These are phyloP conservation scores for Penicillium sp. DNA, from an alignment of 2,329 filamentous ascomycete species.

Conservation along the genomic window DNA sequence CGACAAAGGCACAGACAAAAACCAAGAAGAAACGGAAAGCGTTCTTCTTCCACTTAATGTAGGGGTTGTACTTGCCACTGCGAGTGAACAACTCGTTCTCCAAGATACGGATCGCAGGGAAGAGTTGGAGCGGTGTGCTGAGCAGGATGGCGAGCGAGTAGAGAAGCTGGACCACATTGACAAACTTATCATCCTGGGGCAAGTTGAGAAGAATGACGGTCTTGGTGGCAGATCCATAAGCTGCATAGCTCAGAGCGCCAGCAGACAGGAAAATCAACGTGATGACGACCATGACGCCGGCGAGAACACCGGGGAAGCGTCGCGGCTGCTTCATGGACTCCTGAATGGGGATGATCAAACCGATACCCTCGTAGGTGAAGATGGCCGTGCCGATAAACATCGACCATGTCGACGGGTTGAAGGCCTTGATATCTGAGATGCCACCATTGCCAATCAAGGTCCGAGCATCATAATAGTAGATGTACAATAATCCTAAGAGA, in stretches of 20 bases:
- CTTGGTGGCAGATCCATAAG: constrained; percentile 92
- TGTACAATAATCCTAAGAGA: constrained; percentile 83
- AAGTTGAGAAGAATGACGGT: constrained; percentile 96
- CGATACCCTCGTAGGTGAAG: constrained; percentile 98
- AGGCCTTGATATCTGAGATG: constrained; percentile 84
- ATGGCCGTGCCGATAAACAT: constrained; percentile 98
- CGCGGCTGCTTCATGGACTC: constrained; percentile 91
- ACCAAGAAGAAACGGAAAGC: constrained; percentile 93
- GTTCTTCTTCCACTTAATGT: constrained; percentile 99
- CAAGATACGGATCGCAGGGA: constrained; percentile 94
- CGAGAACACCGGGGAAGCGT: constrained; percentile 88
- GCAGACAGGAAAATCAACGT: constrained; percentile 87
- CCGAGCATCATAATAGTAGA: constrained; percentile 92
- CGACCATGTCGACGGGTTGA: constrained; percentile 92
- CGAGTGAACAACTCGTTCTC: constrained; percentile 92
- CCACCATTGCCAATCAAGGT: constrained; percentile 75
- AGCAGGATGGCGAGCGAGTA: constrained; percentile 98
- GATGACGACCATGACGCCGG: constrained; percentile 91
- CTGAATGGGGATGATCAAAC: constrained; percentile 96
- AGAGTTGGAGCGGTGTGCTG: constrained; percentile 93
- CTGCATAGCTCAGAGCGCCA: constrained; percentile 91
- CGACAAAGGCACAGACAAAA: constrained; percentile 79
- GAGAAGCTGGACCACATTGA: constrained; percentile 93
- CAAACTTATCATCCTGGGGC: constrained; percentile 91
- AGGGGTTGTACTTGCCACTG: constrained; percentile 96